phyloP scores from a whole-genome alignment of 106 monocot genomes.

The Allium sativum region DNA sequence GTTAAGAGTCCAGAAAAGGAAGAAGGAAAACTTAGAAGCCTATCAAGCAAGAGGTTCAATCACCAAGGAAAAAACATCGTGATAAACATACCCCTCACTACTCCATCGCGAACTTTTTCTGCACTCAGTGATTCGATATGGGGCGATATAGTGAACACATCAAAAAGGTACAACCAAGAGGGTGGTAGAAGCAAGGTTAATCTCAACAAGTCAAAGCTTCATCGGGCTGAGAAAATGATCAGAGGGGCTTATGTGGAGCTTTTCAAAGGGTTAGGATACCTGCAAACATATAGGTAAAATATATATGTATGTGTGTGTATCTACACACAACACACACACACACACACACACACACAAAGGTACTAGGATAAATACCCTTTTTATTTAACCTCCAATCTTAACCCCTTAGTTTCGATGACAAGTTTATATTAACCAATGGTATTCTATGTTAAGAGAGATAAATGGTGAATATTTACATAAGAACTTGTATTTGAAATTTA shows the following conservation, averaged over 20 bases:
- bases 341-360: too few relatives aligned
- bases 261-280: constrained; percentile 81
- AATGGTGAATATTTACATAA: not conserved
- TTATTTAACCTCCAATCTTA: too few relatives aligned
- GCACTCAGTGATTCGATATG: constrained; percentile 55
- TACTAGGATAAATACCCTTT: not conserved
- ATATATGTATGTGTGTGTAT: not conserved
- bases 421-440: too few relatives aligned
- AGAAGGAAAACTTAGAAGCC: constrained; percentile 44
- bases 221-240: constrained; percentile 93
- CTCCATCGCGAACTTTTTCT: constrained; percentile 72
- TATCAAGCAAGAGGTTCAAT: constrained; percentile 50
- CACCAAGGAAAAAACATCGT: constrained; percentile 70
- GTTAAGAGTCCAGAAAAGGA: constrained; percentile 14
- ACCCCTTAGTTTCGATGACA: too few relatives aligned
- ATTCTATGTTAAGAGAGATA: too few relatives aligned
- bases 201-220: constrained; percentile 77
- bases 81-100: constrained; percentile 89
- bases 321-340: too few relatives aligned
- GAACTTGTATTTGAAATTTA: not conserved
- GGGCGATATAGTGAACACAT: constrained; percentile 48
- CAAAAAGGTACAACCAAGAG: constrained; percentile 39
- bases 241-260: constrained; percentile 78
- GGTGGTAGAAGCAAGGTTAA: constrained; percentile 24
- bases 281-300: constrained; percentile 57